Evolutionary conservation across 2,329 filamentous ascomycete species (phyloP).

Genomic region (Seiridium cupressi): DNA sequence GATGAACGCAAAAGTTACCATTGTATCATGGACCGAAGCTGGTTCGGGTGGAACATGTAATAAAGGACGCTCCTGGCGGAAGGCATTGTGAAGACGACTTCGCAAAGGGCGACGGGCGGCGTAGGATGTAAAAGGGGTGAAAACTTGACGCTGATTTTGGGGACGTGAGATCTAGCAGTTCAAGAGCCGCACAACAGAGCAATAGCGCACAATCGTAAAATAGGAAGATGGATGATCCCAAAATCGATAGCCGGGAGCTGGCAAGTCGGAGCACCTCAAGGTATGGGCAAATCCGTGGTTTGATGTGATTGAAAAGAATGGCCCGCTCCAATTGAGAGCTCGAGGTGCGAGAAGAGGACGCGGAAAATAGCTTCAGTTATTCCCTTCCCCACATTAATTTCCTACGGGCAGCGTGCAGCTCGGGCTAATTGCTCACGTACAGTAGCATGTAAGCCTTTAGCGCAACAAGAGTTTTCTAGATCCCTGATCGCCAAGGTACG

Average conservation of each 20-base stretch:
- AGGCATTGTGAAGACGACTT: constrained; percentile 48
- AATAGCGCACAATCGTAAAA: neutral
- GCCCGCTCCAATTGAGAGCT: neutral
- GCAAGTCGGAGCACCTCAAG: no score
- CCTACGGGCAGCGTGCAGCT: neutral
- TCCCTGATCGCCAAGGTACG: no score
- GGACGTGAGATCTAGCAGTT: neutral
- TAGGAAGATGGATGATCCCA: neutral
- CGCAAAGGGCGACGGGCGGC: neutral
- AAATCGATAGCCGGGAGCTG: no score
- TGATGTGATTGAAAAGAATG: neutral
- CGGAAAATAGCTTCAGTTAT: neutral
- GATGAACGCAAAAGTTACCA: constrained; percentile 60
- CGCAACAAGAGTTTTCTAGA: no score
- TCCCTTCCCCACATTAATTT: constrained; percentile 2
- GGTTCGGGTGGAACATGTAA: constrained; percentile 70
- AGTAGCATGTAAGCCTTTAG: no score
- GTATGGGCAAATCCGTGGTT: no score
- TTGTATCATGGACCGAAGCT: constrained; percentile 83
- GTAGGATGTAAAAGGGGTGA: neutral
- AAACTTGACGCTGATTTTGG: neutral
- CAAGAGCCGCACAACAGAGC: neutral
- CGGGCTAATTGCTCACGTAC: no score
- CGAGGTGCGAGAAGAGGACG: neutral
- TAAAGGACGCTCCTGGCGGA: constrained; percentile 58